A percentile compares a stretch with the other conserved stretches of the same genome.
These are phyloP conservation scores for Fusarium pseudonygamai DNA, from an alignment of 2,329 filamentous ascomycete species.

Conservation along the genomic window DNA sequence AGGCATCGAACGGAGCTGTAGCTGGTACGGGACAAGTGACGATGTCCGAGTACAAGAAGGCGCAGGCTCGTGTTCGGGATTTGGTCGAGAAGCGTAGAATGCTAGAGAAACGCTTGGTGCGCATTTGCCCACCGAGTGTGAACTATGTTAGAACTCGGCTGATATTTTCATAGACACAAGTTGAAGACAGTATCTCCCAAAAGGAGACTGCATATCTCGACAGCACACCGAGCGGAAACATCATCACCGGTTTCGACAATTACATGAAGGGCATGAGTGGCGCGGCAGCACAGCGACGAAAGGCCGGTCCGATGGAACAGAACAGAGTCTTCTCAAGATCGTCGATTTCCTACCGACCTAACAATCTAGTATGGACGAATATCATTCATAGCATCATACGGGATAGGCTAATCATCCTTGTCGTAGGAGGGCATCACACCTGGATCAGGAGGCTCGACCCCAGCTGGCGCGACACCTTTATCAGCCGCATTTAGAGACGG, in stretches of 20 bases:
- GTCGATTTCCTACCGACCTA: slow-evolving; percentile 68
- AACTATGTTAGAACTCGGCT: slow-evolving; percentile 46
- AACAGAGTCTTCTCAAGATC: slow-evolving; percentile 78
- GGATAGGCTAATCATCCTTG: not conserved
- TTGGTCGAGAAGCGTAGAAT: slow-evolving; percentile 56
- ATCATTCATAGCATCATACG: not conserved
- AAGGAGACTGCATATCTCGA: slow-evolving; percentile 91
- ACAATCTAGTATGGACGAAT: slow-evolving; percentile 45
- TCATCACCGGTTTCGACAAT: slow-evolving; percentile 96
- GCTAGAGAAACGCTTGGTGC: slow-evolving; percentile 51
- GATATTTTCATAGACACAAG: slow-evolving; percentile 45
- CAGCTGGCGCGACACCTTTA: slow-evolving; percentile 55
- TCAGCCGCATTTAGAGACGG: slow-evolving; percentile 63
- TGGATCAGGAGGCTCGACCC: slow-evolving; percentile 52
- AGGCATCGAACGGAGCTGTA: slow-evolving; percentile 37
- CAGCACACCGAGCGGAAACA: slow-evolving; percentile 89
- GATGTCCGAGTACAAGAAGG: slow-evolving; percentile 60
- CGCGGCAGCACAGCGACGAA: slow-evolving; percentile 69
- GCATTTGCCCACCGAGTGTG: not conserved
- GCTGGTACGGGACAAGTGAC: slow-evolving; percentile 46
- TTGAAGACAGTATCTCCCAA: slow-evolving; percentile 84
- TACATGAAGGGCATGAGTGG: slow-evolving; percentile 89
- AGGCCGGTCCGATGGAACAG: slow-evolving; percentile 71
- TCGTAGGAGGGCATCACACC: slow-evolving; percentile 40
- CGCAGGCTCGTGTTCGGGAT: slow-evolving; percentile 59